A percentile compares a stretch with the other conserved stretches of the same genome.
These are phyloP conservation scores for Quercus phellos DNA, from an alignment of 331 rosid species.

Conservation along the genomic window DNA sequence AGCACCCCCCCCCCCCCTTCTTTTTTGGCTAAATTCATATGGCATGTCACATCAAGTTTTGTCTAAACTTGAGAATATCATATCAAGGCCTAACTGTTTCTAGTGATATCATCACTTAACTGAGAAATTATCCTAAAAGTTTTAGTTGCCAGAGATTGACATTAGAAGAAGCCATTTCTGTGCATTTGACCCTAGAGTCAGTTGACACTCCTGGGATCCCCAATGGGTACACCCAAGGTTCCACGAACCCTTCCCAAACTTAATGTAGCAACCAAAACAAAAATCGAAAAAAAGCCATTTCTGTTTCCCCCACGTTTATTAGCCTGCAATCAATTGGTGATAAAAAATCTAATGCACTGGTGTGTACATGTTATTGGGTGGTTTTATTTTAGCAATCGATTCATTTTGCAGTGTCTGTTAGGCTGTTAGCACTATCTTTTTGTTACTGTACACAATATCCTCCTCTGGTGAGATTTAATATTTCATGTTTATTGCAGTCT, in stretches of 20 bases:
- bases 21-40: too few species aligned
- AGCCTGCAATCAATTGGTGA: not conserved
- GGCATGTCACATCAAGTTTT: too few species aligned
- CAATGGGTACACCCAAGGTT: too few species aligned
- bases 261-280: too few species aligned
- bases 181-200: not conserved
- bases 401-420: not conserved
- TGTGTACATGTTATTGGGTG: not conserved
- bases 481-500: constrained; percentile 30
- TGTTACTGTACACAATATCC: not conserved
- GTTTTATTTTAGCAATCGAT: not conserved
- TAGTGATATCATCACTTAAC: not conserved
- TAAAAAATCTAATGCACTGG: not conserved
- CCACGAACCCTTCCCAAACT: too few species aligned
- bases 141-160: not conserved
- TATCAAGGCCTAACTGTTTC: not conserved
- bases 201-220: too few species aligned
- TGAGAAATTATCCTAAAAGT: not conserved
- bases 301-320: not conserved
- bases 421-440: not conserved
- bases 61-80: too few species aligned
- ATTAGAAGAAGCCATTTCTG: not conserved
- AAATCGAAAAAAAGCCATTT: not conserved
- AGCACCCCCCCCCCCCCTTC: not conserved
- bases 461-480: not conserved